Percentiles rank a stretch among this genome's conserved stretches.
Evolutionary conservation across 202 grass and related monocot species (phyloP).

Genomic region (Zizania palustris): DNA sequence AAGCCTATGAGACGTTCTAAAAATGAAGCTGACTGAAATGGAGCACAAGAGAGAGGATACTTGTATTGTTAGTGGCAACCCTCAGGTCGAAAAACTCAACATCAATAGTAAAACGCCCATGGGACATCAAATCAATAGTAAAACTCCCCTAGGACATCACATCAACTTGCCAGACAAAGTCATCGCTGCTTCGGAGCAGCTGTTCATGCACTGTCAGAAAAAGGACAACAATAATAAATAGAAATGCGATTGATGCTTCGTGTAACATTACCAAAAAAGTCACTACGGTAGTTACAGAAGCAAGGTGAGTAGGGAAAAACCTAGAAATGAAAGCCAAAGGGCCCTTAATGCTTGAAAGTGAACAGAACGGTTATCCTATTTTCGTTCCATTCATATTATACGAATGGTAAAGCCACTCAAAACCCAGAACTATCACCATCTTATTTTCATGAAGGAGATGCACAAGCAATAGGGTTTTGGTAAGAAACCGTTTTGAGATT

Average conservation of each 20-base stretch:
- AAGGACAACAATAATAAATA: not conserved
- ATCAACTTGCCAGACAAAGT: conserved; percentile 82
- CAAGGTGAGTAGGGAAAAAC: conserved; percentile 5
- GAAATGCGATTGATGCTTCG: not conserved
- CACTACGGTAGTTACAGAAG: not conserved
- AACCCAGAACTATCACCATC: not conserved
- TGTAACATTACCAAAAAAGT: not conserved
- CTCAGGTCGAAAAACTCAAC: conserved; percentile 93
- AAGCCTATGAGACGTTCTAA: not conserved
- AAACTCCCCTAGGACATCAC: conserved; percentile 63
- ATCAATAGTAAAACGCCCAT: conserved; percentile 71
- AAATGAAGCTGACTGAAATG: not conserved
- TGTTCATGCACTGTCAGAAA: conserved; percentile 62
- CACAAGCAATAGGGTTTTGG: not conserved
- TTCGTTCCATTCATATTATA: not conserved
- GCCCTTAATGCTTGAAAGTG: not conserved
- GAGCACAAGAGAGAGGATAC: conserved; percentile 20
- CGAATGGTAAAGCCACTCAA: not conserved
- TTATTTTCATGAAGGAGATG: not conserved
- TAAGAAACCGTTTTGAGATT: not conserved
- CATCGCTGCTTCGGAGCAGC: conserved; percentile 78
- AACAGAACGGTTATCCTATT: not conserved
- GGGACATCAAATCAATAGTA: conserved; percentile 54
- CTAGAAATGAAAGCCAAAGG: conserved; percentile 4
- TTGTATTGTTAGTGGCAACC: conserved; percentile 64